phyloP scores from a whole-genome alignment of 2,329 filamentous ascomycete genomes.

The Colletotrichum caudatum region DNA sequence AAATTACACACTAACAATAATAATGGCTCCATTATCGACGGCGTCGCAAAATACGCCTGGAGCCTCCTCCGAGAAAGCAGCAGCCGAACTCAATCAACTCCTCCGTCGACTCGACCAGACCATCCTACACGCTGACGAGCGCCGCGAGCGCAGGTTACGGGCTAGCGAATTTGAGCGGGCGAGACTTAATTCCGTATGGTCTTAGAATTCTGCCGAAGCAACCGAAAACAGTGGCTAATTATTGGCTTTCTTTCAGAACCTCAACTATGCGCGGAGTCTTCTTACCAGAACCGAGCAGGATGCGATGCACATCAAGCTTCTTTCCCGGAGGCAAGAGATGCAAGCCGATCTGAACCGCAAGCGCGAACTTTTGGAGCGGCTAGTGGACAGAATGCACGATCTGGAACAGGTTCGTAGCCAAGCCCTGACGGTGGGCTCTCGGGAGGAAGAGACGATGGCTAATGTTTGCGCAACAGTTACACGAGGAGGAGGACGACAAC shows the following conservation, averaged over 20 bases:
- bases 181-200: constrained; percentile 54
- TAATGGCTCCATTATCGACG: constrained; percentile 40
- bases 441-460: constrained; percentile 45
- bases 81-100: constrained; percentile 70
- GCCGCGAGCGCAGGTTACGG: constrained; percentile 68
- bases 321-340: constrained; percentile 68
- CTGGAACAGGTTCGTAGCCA: constrained; percentile 68
- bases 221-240: background rate
- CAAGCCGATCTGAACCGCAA: constrained; percentile 75
- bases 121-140: constrained; percentile 71
- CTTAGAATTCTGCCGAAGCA: too few relatives aligned
- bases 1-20: too few relatives aligned
- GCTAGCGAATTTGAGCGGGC: constrained; percentile 74
- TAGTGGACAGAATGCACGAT: constrained; percentile 76
- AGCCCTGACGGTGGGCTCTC: background rate
- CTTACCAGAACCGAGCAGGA: constrained; percentile 80
- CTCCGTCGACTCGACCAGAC: constrained; percentile 74
- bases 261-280: constrained; percentile 77
- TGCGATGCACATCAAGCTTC: constrained; percentile 68
- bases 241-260: constrained; percentile 63
- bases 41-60: constrained; percentile 9
- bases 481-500: constrained; percentile 56
- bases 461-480: constrained; percentile 49
- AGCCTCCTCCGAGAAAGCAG: constrained; percentile 47
- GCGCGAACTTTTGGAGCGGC: constrained; percentile 73